Evolutionary conservation across 2,329 filamentous ascomycete species (phyloP), one percentile per base, ranked within the genome.

Genomic region (Ceratocystis colombiana): DNA sequence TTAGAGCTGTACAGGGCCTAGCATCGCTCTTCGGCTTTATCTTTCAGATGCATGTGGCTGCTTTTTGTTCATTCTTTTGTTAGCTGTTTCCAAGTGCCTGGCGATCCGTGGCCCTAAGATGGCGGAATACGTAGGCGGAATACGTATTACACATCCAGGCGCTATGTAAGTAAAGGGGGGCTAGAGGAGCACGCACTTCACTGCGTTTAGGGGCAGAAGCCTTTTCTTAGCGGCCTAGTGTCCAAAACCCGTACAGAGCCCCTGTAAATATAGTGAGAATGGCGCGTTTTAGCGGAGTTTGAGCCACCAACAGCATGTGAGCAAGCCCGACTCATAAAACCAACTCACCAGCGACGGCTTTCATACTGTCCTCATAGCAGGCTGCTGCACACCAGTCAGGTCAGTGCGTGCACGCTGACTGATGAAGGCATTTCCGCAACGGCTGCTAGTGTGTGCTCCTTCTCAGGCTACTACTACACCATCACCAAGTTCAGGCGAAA

Each of bases 1-100:
- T 50, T 50, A 22, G 48, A 53, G 28, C 28, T 59, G 17, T 17
- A 59, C 28, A 8, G 30, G 28, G 55, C 30, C 28, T 33, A 59
- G 55, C 25, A 59, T 59, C 55, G 55, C 55, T 33, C 28, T 59
- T 59, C 55, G 55, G 55, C 55, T 59, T 59, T 59, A 59, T n/a
- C 25, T 59, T n/a, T 5, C 20, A 53, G 22, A 28, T 22, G 3
- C n/a, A 48, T 20, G n/a, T 17, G 45, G 17, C 45, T 48, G 50
- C 15, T 57, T 57, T 59, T 17, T 15, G 1, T 30, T n/a, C 25
- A 2, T 59, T 59, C 7, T 37, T 8, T 8, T 59, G 55, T 15
- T 59, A 59, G 28, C 28, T 25, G 55, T 17, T 37, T 59, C 8
- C 55, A 59, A 53, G 48, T 10, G 8, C 12, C 22, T 25, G 8